These are phyloP conservation scores for Paramyrothecium roridum DNA, from an alignment of 2,329 filamentous ascomycete genomes.

Conservation along the genomic window DNA sequence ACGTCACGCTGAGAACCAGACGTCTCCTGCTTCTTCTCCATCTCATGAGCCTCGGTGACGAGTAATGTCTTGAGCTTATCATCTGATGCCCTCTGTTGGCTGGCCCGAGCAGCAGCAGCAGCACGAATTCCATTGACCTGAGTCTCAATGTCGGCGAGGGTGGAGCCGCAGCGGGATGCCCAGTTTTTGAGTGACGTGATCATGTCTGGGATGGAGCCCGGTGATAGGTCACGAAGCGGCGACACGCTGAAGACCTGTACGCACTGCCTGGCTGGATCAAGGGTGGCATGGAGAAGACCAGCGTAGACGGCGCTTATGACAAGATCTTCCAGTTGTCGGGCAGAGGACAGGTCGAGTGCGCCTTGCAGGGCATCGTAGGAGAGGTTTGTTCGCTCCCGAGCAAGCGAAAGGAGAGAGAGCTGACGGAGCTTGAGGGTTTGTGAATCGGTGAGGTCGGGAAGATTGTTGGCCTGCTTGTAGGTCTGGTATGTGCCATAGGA, in stretches of 20 bases:
- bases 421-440: conserved; percentile 87
- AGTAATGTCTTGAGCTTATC: conserved; percentile 42
- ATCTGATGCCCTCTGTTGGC: conserved; percentile 44
- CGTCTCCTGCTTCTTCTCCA: conserved; percentile 29
- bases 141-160: conserved; percentile 70
- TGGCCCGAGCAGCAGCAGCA: conserved; percentile 51
- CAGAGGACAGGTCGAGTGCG: conserved; percentile 63
- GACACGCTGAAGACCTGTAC: conserved; percentile 79
- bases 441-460: conserved; percentile 68
- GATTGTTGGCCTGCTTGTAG: conserved; percentile 52
- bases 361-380: conserved; percentile 68
- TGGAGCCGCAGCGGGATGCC: conserved; percentile 72
- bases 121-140: conserved; percentile 68
- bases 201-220: conserved; percentile 67
- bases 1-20: conserved; percentile 16
- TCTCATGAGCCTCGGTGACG: conserved; percentile 42
- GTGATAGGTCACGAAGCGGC: conserved; percentile 80
- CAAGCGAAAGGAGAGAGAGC: conserved; percentile 81
- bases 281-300: conserved; percentile 74
- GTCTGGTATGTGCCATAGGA: conserved; percentile 85
- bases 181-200: conserved; percentile 68
- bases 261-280: conserved; percentile 72
- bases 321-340: conserved; percentile 76
- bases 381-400: conserved; percentile 64
- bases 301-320: conserved; percentile 87